Evolutionary conservation across 1,139 yeast species (phyloP), one percentile per base, ranked within the genome.

Genomic region (Candida tropicalis): DNA sequence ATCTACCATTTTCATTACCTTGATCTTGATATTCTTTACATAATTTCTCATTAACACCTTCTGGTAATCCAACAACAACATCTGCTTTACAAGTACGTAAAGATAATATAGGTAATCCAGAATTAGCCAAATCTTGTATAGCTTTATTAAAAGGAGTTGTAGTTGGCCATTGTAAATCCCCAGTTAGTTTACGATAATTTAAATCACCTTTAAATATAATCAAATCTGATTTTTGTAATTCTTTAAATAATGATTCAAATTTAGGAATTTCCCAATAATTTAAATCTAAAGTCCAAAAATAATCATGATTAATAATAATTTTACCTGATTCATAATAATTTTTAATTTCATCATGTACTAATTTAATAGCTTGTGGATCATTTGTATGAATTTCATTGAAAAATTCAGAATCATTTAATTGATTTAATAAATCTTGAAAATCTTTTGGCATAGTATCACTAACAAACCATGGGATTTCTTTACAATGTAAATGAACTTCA

Each of bases 21-120:
- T 70, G 69, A 18, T 58, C 53, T 51, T 63, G 60, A 84, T 95
- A 89, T 40, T 68, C 67, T 45, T 74, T 65, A 38, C 78, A 74
- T 51, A 93, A 73, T 57, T 81, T 72, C 53, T 85, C 91, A 52
- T 87, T 86, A 24, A 79, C 67, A 2, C 97, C 97, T 34, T 75
- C 68, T 5, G 77, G 74, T 49, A 93, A 77, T 2, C 96, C 98
- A 40, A 87, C 96, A 43, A 87, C 84, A n/a, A 91, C 98, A 61
- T 95, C 99, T 1, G 98, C 97, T 65, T 93, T 93, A 64, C 96
- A 84, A 3, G 99, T 93, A 70, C 99, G 81, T 56, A 93, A 74
- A 24, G 95, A 78, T 50, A 89, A 69, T 18, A 88, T 58, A 12
- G 81, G 82, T 43, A 93, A 70, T 7, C 83, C 84, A 2, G 79